phyloP scores from a whole-genome alignment of 1,139 yeast genomes.

The Wickerhamiella infanticola region DNA sequence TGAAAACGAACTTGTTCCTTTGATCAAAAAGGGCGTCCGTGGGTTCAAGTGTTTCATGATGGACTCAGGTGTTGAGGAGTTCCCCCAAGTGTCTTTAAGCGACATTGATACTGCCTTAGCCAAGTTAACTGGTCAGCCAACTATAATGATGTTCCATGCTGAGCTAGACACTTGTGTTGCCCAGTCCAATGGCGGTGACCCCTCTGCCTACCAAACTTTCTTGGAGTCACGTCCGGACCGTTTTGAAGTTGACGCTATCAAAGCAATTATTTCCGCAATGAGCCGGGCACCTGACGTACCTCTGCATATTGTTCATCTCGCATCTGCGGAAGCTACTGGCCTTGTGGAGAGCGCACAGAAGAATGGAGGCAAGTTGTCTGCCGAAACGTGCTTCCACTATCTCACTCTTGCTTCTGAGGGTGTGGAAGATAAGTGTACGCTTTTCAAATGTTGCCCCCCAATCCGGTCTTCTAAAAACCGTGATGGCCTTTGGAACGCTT shows the following conservation, averaged over 20 bases:
- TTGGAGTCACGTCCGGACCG: constrained; percentile 77
- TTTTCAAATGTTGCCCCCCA: constrained; percentile 91
- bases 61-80: constrained; percentile 88
- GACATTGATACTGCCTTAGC: constrained; percentile 55
- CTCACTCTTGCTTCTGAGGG: constrained; percentile 60
- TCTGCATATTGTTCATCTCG: constrained; percentile 78
- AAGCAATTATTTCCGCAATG: constrained; percentile 50
- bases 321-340: constrained; percentile 71
- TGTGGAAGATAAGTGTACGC: constrained; percentile 61
- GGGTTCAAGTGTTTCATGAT: constrained; percentile 87
- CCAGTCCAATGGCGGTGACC: constrained; percentile 16
- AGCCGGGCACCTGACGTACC: constrained; percentile 45
- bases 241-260: constrained; percentile 73
- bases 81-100: constrained; percentile 56
- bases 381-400: constrained; percentile 92
- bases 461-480: constrained; percentile 63
- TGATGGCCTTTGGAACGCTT: constrained; percentile 59
- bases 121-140: constrained; percentile 41
- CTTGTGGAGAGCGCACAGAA: constrained; percentile 44
- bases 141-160: constrained; percentile 84
- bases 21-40: constrained; percentile 70
- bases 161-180: constrained; percentile 45
- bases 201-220: constrained; percentile 54
- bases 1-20: constrained; percentile 45
- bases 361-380: constrained; percentile 45